Conservation (phyloP, 257 asterid genomes). For the Ophiorrhiza pumila region DNA sequence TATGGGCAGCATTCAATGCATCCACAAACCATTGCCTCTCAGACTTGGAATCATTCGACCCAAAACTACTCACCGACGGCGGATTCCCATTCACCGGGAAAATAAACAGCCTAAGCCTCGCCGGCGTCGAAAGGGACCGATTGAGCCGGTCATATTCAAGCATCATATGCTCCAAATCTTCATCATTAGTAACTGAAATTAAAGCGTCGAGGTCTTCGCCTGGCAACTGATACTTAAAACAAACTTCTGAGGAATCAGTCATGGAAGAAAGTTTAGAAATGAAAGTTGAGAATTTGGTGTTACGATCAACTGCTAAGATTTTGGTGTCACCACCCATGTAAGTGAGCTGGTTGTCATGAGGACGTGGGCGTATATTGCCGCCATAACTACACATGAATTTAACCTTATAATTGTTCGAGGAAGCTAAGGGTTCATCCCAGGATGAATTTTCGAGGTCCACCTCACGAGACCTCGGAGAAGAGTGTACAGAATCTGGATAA, state of each 20-base stretch:
- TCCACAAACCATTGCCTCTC: slow-evolving; percentile 43
- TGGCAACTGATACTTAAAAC: slow-evolving; percentile 56
- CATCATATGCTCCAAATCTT: slow-evolving; percentile 67
- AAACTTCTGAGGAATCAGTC: slow-evolving; percentile 23
- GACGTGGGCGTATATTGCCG: slow-evolving; percentile 80
- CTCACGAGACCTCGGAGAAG: slow-evolving; percentile 46
- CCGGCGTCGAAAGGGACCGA: slow-evolving; percentile 33
- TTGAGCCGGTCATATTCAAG: slow-evolving; percentile 49
- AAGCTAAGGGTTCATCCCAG: slow-evolving; percentile 34
- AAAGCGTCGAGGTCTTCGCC: slow-evolving; percentile 63
- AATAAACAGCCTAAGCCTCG: slow-evolving; percentile 46
- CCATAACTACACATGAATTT: slow-evolving; percentile 73
- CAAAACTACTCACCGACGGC: slow-evolving; percentile 27
- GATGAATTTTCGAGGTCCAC: slow-evolving; percentile 34
- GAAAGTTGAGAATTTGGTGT: slow-evolving; percentile 23
- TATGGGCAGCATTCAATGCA: slow-evolving; percentile 39
- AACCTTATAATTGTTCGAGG: slow-evolving; percentile 28
- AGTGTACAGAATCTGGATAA: slow-evolving; percentile 38
- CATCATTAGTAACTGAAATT: slow-evolving; percentile 56
- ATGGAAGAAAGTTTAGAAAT: slow-evolving; percentile 38
- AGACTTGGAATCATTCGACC: slow-evolving; percentile 30
- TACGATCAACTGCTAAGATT: slow-evolving; percentile 35
- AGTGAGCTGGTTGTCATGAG: slow-evolving; percentile 85
- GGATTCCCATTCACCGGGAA: slow-evolving; percentile 26
- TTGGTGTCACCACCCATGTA: slow-evolving; percentile 87